A percentile compares a stretch with the other conserved stretches of the same genome.
phyloP scores from a whole-genome alignment of 192 early-diverging fungal species.

The Backusella tarrabulga region DNA sequence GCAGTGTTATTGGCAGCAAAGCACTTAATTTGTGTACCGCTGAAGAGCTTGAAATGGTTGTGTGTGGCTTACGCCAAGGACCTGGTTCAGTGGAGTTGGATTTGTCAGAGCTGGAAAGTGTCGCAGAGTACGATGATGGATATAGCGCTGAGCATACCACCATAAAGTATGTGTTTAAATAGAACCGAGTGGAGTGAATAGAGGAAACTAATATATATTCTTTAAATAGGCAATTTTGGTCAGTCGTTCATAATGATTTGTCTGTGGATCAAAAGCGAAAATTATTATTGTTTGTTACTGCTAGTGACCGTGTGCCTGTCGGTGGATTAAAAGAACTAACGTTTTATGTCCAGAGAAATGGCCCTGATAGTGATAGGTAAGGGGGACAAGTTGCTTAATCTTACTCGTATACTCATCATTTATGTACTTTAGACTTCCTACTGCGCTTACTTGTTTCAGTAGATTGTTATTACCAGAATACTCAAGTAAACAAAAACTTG shows the following conservation, averaged over 20 bases:
- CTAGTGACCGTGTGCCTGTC: slow-evolving; percentile 85
- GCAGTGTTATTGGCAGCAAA: slow-evolving; percentile 48
- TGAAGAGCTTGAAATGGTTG: slow-evolving; percentile 71
- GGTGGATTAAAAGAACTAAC: slow-evolving; percentile 74
- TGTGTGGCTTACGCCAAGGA: slow-evolving; percentile 57
- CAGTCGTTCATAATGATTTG: slow-evolving; percentile 64
- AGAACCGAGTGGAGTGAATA: neutral
- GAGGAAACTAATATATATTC: neutral
- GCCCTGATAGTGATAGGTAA: slow-evolving; percentile 73
- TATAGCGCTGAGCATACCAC: slow-evolving; percentile 63
- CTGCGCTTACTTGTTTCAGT: slow-evolving; percentile 91
- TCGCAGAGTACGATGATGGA: slow-evolving; percentile 83
- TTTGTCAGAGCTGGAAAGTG: slow-evolving; percentile 66
- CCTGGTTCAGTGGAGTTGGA: slow-evolving; percentile 48
- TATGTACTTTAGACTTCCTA: slow-evolving; percentile 61
- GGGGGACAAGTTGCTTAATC: neutral
- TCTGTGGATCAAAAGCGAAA: slow-evolving; percentile 62
- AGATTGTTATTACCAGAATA: slow-evolving; percentile 89
- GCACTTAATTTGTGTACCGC: slow-evolving; percentile 33
- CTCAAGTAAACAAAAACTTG: slow-evolving; percentile 64
- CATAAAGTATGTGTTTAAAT: slow-evolving; percentile 42
- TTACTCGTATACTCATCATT: neutral
- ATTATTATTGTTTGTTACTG: slow-evolving; percentile 88
- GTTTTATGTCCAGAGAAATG: slow-evolving; percentile 96
- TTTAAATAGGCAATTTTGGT: slow-evolving; percentile 68